Evolutionary conservation across 805 yeast genomes (phyloP), one percentile per base, ranked within the genome.

Genomic region (Ogataea ramenticola): DNA sequence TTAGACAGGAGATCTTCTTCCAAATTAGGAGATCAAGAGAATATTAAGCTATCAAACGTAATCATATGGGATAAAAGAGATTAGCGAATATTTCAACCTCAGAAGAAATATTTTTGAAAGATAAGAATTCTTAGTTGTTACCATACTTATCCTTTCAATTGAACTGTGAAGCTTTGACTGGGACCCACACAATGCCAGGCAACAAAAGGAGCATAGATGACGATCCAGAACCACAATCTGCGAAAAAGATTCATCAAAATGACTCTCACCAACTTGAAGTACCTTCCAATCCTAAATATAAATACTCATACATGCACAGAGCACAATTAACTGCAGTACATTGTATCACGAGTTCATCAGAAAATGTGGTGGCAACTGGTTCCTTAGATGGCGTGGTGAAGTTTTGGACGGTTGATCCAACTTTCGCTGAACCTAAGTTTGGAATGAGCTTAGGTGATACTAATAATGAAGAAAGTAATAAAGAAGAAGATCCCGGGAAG

Each of bases 361-460:
- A 26, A 6, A 20, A 34, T 10, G 49, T 61, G 29, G 39, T 65
- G 4, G 54, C 55, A 3, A 58, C 67, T 1, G 54, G 58, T 2
- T 61, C 66, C 7, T 41, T 29, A 16, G 70, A 65, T 40, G 70
- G 70, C 3, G 43, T 46, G n/a, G 43, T 65, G 38, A 65, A 65
- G 46, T 59, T 65, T 42, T 65, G 70, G 70, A 50, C 46, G 21
- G 45, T 38, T 5, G 52, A 27, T 17, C 15, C 29, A 24, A 5
- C 31, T 16, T 34, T 34, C 19, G 14, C 24, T 12, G 37, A 17
- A 7, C n/a, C 24, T 6, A 34, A 34, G 12, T 26, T 26, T 31
- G 15, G 27, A 5, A 12, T 10, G 19, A 15, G 12, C 10, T 15
- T 20, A 14, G 30, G n/a, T n/a, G n/a, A 26, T 8, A 39, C 10